Percentiles rank a stretch among this genome's conserved stretches.
phyloP scores from a whole-genome alignment of 2,329 filamentous ascomycete genomes.

The Exophiala sp. region DNA sequence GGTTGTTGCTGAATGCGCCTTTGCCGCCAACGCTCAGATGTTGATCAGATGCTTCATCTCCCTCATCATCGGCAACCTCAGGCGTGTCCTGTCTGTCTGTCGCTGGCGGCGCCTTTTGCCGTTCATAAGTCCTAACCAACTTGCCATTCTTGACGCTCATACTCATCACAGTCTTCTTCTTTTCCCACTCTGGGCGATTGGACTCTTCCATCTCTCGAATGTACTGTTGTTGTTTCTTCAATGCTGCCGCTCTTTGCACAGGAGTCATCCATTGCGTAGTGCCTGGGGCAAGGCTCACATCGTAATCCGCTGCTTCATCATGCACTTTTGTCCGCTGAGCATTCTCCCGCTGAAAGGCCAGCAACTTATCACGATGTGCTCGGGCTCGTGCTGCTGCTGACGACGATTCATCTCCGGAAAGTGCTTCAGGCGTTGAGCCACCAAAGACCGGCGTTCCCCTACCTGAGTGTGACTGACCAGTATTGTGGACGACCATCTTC shows the following conservation, averaged over 20 bases:
- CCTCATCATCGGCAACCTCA: conserved; percentile 26
- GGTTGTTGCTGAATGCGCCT: conserved; percentile 43
- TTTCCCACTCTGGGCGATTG: conserved; percentile 81
- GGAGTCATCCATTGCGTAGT: conserved; percentile 80
- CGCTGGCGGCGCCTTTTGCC: conserved; percentile 25
- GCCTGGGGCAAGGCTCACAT: conserved; percentile 55
- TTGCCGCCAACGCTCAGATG: conserved; percentile 25
- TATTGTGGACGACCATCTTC: conserved; percentile 78
- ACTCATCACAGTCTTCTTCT: conserved; percentile 76
- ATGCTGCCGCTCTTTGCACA: conserved; percentile 73
- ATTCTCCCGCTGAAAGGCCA: conserved; percentile 81
- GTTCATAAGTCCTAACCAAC: conserved; percentile 57
- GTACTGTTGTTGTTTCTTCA: conserved; percentile 81
- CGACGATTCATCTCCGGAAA: conserved; percentile 31
- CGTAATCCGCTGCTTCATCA: conserved; percentile 77
- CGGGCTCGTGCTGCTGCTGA: conserved; percentile 39
- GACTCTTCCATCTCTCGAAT: conserved; percentile 85
- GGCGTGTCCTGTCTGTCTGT: conserved; percentile 22
- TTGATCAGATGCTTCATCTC: conserved; percentile 30
- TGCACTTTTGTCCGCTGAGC: conserved; percentile 77
- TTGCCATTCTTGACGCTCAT: conserved; percentile 77
- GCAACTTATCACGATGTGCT: conserved; percentile 74
- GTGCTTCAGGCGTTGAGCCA: conserved; percentile 31
- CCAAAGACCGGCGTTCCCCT: conserved; percentile 32
- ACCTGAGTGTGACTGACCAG: conserved; percentile 48